Base-by-base conservation (phyloP, 805 yeast species). In the Cyberlindnera bimundalis region DNA sequence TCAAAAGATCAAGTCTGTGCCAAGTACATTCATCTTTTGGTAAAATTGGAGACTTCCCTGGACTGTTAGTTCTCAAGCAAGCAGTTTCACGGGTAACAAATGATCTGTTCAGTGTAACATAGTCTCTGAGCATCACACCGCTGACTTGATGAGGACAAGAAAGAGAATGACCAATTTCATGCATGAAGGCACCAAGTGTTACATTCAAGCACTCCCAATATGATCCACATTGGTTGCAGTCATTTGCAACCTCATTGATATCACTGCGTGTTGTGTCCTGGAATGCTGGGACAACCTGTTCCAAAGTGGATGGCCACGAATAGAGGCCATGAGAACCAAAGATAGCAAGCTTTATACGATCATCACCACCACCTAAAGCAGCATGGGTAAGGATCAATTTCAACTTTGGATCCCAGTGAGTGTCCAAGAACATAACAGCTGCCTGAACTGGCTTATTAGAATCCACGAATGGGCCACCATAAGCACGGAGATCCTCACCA, bases 281-380 rank as follows among this genome's bases (percentile, higher is more conserved):
- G 51, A 90, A 87, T 23, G 78, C 66, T 1, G 81, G 76, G 5
- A 75, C 75, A 4, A 93, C 61, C 28, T 79, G 81, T 43, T 88
- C 93, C 46, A 88, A 68, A 42, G 74, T 75, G n/a, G 74, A 62
- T n/a, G 99, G 98, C 95, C 96, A 93, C 1, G 96, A 77, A 59
- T 85, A 90, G 11, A 88, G 51, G 0, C 96, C 93, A 56, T 93
- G 98, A 6, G 95, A 81, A 6, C 99, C 99, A 62, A 90, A 91
- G 9, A 93, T 88, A 1, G 96, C 98, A 40, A 93, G 64, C 48
- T 79, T 79, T 31, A 87, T 67, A 31, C 77, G 67, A 30, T 73
- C 81, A 19, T 73, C 72, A 11, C 93, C 93, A 21, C 98, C 98
- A 33, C 98, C 98, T 14, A 91, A 65, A 0, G 98, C 98, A 2